Evolutionary conservation across 2,329 filamentous ascomycete species (phyloP), one percentile per base, ranked within the genome.

Genomic region (Blastomyces parvus): DNA sequence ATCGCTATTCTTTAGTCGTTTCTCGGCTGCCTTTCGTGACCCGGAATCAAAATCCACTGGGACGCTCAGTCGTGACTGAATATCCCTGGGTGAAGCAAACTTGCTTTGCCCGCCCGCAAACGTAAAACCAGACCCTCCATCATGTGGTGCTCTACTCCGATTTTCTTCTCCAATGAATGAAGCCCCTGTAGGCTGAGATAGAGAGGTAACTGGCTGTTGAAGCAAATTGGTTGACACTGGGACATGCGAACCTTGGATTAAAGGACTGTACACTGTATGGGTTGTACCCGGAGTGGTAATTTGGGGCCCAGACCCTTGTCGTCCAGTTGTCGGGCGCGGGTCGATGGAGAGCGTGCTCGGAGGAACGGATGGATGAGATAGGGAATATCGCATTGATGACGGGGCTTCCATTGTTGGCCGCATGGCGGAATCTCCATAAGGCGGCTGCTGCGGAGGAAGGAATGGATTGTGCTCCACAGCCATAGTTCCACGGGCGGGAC

Each of bases 1-100:
- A 61, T 75, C 72, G 60, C 76, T 78, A 68, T 78, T 78, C 2
- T 76, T 76, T 65, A 74, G 75, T 9, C 76, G 72, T 64, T 77
- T 78, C 64, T 77, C 75, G 1, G 75, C 74, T 63, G 78, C 76
- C 57, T 71, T 76, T 30, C 71, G 71, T 1, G 76, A 78, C 6
- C 76, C 76, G 2, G 76, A 77, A 56, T 78, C 77, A 46, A 74
- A 63, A 60, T 78, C 76, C 57, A 77, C 60, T 8, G 74, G 69
- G 22, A 75, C 73, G 4, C 74, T 75, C 59, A 78, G 77, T 68
- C 75, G 71, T 56, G 53, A 56, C 30, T 33, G 30, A n/a, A 36
- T 27, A 56, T 56, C 53, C 30, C 56, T 44, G 19, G 27, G 19
- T 4, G 56, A 44, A 44, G 56, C n/a, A 19, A 59, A 42, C 4